Base-by-base conservation (phyloP, 768 basidiomycete species). In the Hemileccinum impolitum region DNA sequence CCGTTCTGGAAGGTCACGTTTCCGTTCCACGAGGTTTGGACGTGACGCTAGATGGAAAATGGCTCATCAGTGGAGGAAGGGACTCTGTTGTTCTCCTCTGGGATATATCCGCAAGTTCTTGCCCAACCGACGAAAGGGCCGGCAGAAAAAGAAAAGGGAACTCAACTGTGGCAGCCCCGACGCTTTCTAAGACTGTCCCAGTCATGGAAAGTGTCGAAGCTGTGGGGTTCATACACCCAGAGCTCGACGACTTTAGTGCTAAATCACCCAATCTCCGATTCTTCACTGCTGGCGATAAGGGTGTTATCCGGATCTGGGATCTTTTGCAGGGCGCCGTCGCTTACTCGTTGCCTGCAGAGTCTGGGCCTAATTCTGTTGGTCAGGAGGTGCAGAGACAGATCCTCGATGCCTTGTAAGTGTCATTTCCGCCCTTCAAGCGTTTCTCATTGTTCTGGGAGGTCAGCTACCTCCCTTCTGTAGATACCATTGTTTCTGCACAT, bases 81-180 rank as follows among this genome's bases (percentile, higher is more conserved):
- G 96, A 99, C 68, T 85, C 91, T 8, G 93, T 98, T 1, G 87
- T 92, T 17, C 70, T 97, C 42, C 75, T 99, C 1, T 99, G 96
- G 96, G 90, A 98, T 60, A 73, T 96, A 26, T 55, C 67, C 23
- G 15, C 52, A 17, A 37, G 34, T 6, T 49, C 50, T 36, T 49
- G 25, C 38, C 42, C 47, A 17, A 21, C 14, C 11, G 19, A 44
- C 21, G 50, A 37, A 54, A 59, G 42, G 18, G 48, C 50, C 32
- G 67, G 62, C 61, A 69, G 62, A 47, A 70, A 62, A 47, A 61
- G 51, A 37, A 74, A 68, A 59, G 66, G 68, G 17, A 84, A 80
- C 58, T 67, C 71, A 35, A 70, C 72, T 26, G 73, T 70, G n/a
- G 60, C 70, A 18, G 66, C 70, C 19, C 88, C 88, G 3, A 75